Evolutionary conservation across 805 yeast genomes (phyloP), one percentile per base, ranked within the genome.

Genomic region (Candida namnaoensis): DNA sequence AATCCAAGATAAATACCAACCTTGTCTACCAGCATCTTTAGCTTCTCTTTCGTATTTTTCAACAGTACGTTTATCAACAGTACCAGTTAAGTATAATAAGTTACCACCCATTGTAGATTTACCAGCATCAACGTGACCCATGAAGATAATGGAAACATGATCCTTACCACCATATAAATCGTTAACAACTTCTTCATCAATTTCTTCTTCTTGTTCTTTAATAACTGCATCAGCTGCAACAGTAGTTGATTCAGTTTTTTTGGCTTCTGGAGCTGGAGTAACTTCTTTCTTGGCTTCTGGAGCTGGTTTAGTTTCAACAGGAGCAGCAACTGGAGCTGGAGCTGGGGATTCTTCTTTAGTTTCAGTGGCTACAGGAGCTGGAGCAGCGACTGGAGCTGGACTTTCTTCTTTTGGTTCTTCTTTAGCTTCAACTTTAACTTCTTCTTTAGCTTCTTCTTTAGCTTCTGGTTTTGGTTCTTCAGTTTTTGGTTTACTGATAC

Each of bases 91-190:
- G 60, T 73, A 91, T 49, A 93, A 75, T 53, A 93, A 71, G 67
- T 93, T 93, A 69, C 99, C 99, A 63, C 99, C 99, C 96, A 93
- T 91, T 46, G 99, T 93, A 40, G 96, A 88, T 67, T 93, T 93
- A 62, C 99, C 99, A 32, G 99, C 99, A 74, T 93, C 99, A 52
- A 93, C 99, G 61, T 93, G 99, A 54, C 99, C 99, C 98, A 93
- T 93, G 68, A 93, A 93, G 53, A 93, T 88, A 53, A 93, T 83
- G 15, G 97, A 90, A 61, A 93, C 77, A 68, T 93, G 99, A 62
- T 91, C 99, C 65, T 93, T 93, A 57, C 95, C 95, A 49, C 96
- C 97, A 58, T 87, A 93, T 85, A 93, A 68, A 56, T 95, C 99
- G 44, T 77, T 81, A 49, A 93, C 88, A 49, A 90, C 77, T 53